phyloP scores from a whole-genome alignment of 805 yeast species.

The Kuraishia borneana region DNA sequence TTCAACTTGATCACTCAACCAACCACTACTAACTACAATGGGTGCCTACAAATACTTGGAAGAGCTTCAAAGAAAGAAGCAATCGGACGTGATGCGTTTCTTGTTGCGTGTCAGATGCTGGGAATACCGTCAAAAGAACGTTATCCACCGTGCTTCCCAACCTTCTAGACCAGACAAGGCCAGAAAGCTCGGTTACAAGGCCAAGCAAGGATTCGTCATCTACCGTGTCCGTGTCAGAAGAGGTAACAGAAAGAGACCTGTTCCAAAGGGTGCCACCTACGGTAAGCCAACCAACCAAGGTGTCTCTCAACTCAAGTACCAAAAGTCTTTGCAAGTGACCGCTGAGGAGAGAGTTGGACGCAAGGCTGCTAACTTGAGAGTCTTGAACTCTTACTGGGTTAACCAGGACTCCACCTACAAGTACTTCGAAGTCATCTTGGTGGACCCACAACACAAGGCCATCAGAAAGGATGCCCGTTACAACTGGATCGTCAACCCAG shows the following conservation, averaged over 20 bases:
- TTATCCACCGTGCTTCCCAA: conserved; percentile 96
- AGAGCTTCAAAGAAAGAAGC: conserved; percentile 99
- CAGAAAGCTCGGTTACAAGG: conserved; percentile 99
- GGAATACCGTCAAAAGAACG: conserved; percentile 99
- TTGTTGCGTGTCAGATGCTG: conserved; percentile 99
- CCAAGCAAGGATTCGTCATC: conserved; percentile 99
- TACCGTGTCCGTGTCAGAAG: conserved; percentile 99
- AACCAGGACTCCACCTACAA: conserved; percentile 99
- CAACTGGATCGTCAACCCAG: conserved; percentile 99
- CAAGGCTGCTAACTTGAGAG: conserved; percentile 98
- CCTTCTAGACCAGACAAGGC: conserved; percentile 99
- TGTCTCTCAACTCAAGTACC: conserved; percentile 98
- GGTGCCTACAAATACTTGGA: conserved; percentile 99
- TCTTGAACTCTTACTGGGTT: conserved; percentile 99
- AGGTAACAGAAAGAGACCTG: conserved; percentile 99
- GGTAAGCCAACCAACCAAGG: conserved; percentile 99
- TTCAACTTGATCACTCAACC: no score
- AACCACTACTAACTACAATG: conserved; percentile 61
- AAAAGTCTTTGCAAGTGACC: conserved; percentile 93
- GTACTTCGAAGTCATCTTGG: conserved; percentile 95
- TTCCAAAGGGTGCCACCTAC: conserved; percentile 99
- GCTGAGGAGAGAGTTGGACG: conserved; percentile 99
- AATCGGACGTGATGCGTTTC: conserved; percentile 98
- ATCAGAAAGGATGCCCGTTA: conserved; percentile 96
- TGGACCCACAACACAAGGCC: conserved; percentile 97